Conservation (phyloP, 2,329 filamentous ascomycete genomes). For the Fusarium sp. region DNA sequence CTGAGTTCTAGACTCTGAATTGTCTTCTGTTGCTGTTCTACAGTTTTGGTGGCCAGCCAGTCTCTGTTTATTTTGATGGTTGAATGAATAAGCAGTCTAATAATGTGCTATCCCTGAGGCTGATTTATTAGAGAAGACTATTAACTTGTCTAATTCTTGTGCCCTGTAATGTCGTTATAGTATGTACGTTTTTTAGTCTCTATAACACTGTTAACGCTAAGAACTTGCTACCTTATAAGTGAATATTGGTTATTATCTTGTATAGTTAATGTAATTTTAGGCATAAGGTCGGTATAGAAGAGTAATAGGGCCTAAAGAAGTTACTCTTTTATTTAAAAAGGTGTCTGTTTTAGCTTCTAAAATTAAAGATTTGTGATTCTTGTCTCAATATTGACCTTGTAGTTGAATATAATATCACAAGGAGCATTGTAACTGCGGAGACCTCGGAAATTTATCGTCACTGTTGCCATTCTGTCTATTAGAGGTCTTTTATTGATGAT, state of each 20-base stretch:
- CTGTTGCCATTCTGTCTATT: background rate
- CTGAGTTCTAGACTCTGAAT: background rate
- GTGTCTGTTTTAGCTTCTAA: background rate
- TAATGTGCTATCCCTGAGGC: background rate
- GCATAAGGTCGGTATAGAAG: too few species aligned
- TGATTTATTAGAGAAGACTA: background rate
- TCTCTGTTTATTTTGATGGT: background rate
- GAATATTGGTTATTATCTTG: background rate
- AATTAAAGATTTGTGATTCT: background rate
- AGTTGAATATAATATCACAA: too few species aligned
- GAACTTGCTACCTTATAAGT: background rate
- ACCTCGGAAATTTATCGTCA: background rate
- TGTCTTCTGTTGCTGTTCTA: rapidly evolving
- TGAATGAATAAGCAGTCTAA: background rate
- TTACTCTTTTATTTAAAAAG: background rate
- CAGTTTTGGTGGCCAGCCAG: too few species aligned
- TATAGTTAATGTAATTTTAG: too few species aligned
- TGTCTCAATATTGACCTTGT: background rate
- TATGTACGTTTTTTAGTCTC: too few species aligned
- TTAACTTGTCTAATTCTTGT: background rate
- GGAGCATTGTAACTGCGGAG: background rate
- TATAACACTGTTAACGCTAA: background rate
- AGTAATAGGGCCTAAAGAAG: background rate
- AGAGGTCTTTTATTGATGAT: background rate
- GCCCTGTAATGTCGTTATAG: background rate